Conservation (phyloP, 805 yeast species). For the Hanseniaspora lachancei region DNA sequence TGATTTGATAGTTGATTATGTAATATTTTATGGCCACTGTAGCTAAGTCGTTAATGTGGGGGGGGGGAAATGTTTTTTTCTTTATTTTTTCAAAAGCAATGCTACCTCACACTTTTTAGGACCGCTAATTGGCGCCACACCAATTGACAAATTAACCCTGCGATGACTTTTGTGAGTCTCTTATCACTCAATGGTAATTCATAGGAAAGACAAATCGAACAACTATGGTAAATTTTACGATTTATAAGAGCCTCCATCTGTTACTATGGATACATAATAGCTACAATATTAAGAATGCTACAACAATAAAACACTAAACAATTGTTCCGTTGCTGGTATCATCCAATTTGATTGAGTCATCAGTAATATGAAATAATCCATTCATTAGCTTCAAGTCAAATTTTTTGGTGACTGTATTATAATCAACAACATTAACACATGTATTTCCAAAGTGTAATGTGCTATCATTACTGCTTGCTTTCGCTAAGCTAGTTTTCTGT, state of each 20-base stretch:
- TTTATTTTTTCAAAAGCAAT: too few species aligned
- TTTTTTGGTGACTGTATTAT: slow-evolving; percentile 28
- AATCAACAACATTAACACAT: slow-evolving; percentile 55
- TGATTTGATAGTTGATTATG: too few species aligned
- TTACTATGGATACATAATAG: not conserved
- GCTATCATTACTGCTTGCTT: slow-evolving; percentile 28
- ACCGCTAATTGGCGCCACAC: too few species aligned
- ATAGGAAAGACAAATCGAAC: not conserved
- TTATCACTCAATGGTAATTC: not conserved
- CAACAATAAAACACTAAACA: not conserved
- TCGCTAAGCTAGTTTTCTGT: slow-evolving; percentile 10
- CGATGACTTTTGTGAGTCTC: too few species aligned
- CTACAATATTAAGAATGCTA: not conserved
- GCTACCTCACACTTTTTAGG: too few species aligned
- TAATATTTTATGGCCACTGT: too few species aligned
- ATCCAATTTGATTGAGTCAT: slow-evolving; percentile 5
- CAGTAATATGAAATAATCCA: slow-evolving; percentile 7
- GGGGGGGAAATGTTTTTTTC: too few species aligned
- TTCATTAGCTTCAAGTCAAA: slow-evolving; percentile 24
- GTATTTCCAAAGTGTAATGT: slow-evolving; percentile 58
- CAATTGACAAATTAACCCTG: too few species aligned
- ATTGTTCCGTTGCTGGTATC: slow-evolving; percentile 10
- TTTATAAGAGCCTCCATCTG: too few species aligned
- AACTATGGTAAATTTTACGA: too few species aligned
- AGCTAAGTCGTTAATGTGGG: too few species aligned